Percentiles rank a stretch among this genome's conserved stretches.
These are phyloP conservation scores for Diaporthe australafricana DNA, from an alignment of 2,329 filamentous ascomycete species.

Conservation along the genomic window DNA sequence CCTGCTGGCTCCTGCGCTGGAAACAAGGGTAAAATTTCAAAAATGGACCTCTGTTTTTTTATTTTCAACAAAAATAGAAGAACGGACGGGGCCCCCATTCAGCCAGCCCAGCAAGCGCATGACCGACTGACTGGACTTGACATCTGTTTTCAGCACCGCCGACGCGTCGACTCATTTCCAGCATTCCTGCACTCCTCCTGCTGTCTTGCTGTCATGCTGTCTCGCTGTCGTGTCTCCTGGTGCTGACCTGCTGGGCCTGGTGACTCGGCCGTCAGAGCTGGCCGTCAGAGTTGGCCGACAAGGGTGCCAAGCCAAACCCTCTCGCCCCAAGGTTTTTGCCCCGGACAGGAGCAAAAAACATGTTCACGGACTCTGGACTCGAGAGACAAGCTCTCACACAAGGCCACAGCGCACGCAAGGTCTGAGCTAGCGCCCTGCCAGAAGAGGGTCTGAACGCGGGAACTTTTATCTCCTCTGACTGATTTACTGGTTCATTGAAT, in stretches of 20 bases:
- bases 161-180: constrained; percentile 26
- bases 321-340: constrained; percentile 2
- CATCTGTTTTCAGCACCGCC: constrained; percentile 22
- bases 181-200: constrained; percentile 21
- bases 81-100: constrained; percentile 16
- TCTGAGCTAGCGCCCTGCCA: constrained; percentile 23
- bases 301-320: background rate
- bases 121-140: constrained; percentile 21
- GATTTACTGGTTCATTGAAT: constrained; percentile 11
- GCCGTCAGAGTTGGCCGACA: background rate
- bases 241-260: constrained; percentile 3
- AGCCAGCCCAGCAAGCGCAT: constrained; percentile 18
- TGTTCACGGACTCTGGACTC: constrained; percentile 22
- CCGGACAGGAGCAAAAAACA: constrained; percentile 10
- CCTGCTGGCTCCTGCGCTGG: constrained; percentile 22
- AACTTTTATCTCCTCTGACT: background rate
- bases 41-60: constrained; percentile 7
- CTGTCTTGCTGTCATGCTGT: background rate
- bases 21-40: constrained; percentile 27
- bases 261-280: background rate
- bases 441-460: constrained; percentile 5
- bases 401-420: constrained; percentile 15
- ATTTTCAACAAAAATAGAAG: constrained; percentile 28
- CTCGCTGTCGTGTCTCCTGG: background rate
- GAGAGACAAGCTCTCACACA: constrained; percentile 11